Percentiles rank a stretch among this genome's conserved stretches.
phyloP scores from a whole-genome alignment of 139 green algal genomes.

The Diplosphaera chodatii region DNA sequence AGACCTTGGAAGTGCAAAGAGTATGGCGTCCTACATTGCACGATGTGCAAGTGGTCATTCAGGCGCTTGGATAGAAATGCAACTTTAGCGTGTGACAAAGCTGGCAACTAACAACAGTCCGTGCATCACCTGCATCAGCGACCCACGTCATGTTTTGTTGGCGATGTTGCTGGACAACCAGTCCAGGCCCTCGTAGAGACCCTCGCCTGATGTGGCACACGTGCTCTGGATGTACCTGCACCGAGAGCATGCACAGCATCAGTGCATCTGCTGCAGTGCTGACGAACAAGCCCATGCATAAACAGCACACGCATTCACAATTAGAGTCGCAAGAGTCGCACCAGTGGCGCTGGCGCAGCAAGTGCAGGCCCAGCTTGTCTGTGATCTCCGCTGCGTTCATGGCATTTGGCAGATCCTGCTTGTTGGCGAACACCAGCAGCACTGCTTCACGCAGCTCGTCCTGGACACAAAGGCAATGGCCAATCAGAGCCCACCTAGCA shows the following conservation, averaged over 20 bases:
- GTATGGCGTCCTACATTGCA: too few species aligned
- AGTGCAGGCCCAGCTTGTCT: slow-evolving; percentile 96
- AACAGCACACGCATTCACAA: too few species aligned
- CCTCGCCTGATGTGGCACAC: slow-evolving; percentile 91
- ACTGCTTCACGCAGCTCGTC: slow-evolving; percentile 96
- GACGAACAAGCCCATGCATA: background rate
- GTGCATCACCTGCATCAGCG: too few species aligned
- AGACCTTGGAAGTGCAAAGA: too few species aligned
- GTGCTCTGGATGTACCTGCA: slow-evolving; percentile 92
- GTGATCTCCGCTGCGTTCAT: slow-evolving; percentile 99
- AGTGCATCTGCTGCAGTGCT: too few species aligned
- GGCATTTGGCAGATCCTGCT: slow-evolving; percentile 98
- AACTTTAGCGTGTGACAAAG: too few species aligned
- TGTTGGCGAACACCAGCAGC: slow-evolving; percentile 98
- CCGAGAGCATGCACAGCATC: too few species aligned
- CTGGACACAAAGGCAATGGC: slow-evolving; percentile 55
- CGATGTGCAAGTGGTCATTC: too few species aligned
- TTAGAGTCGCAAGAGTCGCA: slow-evolving; percentile 19
- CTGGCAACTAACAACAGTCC: too few species aligned
- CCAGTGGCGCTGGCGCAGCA: slow-evolving; percentile 92
- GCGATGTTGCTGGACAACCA: slow-evolving; percentile 88
- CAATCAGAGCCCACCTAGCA: too few species aligned
- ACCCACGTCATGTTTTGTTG: slow-evolving; percentile 17
- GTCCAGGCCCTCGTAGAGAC: slow-evolving; percentile 96
- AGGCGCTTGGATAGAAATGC: too few species aligned